Conservation (phyloP, 1,284 basidiomycete species). For the Stereum hirsutum region DNA sequence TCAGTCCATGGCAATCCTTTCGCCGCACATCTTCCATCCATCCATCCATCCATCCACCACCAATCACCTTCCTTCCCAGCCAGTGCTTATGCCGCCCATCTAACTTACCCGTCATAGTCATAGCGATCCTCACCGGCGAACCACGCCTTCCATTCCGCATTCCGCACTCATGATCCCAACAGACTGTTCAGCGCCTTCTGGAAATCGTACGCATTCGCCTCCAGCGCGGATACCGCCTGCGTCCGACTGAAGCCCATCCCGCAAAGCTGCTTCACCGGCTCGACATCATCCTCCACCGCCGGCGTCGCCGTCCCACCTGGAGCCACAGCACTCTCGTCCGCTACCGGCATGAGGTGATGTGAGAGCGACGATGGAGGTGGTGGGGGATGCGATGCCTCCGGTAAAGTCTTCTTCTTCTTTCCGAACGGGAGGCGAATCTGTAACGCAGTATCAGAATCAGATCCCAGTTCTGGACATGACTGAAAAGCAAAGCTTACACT, state of each 20-base stretch:
- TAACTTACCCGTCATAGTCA: too few species aligned
- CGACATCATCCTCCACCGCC: constrained; percentile 63
- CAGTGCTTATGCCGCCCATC: too few species aligned
- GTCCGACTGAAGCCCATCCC: constrained; percentile 77
- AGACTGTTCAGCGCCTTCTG: constrained; percentile 65
- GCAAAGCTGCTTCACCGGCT: constrained; percentile 67
- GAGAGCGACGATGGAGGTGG: constrained; percentile 34
- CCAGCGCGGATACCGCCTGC: constrained; percentile 72
- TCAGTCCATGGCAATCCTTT: too few species aligned
- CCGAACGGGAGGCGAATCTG: constrained; percentile 71
- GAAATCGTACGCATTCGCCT: constrained; percentile 68
- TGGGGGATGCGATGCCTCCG: constrained; percentile 29
- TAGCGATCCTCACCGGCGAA: too few species aligned
- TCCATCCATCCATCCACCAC: too few species aligned
- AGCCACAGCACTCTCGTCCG: constrained; percentile 23
- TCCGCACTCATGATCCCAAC: constrained; percentile 23
- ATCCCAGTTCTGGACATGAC: constrained; percentile 4
- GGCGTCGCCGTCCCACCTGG: constrained; percentile 29
- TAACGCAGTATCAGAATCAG: constrained; percentile 10
- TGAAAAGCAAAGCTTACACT: constrained; percentile 43
- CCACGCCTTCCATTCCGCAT: too few species aligned
- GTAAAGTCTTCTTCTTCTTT: constrained; percentile 58
- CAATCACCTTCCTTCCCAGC: too few species aligned
- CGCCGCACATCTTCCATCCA: too few species aligned
- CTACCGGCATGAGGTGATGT: constrained; percentile 35